phyloP scores from a whole-genome alignment of 768 basidiomycete species.

The Amanita molliuscula region DNA sequence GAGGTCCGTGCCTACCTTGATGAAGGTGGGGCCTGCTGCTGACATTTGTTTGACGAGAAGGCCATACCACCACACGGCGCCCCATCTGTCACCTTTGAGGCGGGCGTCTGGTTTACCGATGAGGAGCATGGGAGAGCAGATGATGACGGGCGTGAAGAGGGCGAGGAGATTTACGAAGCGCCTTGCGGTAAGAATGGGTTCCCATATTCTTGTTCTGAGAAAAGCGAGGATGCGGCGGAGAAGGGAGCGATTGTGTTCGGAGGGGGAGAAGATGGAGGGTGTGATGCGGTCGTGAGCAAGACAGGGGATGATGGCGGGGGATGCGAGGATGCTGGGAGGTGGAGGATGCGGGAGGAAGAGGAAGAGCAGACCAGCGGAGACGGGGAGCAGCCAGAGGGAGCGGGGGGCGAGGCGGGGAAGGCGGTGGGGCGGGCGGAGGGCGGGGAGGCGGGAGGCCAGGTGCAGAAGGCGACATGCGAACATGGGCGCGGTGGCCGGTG shows the following conservation, averaged over 20 bases:
- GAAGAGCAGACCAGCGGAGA: constrained; percentile 43
- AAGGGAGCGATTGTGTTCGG: constrained; percentile 46
- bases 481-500: background rate
- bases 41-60: constrained; percentile 85
- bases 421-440: background rate
- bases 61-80: constrained; percentile 97
- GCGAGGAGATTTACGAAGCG: constrained; percentile 77
- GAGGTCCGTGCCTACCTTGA: constrained; percentile 51
- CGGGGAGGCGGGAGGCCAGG: constrained; percentile 5
- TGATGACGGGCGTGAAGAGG: constrained; percentile 82
- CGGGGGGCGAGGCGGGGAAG: constrained; percentile 8
- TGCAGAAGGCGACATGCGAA: constrained; percentile 3
- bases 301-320: constrained; percentile 34
- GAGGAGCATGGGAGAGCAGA: constrained; percentile 77
- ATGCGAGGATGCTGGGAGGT: constrained; percentile 38
- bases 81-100: constrained; percentile 75
- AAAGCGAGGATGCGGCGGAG: constrained; percentile 31
- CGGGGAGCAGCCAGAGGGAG: constrained; percentile 40
- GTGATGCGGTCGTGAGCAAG: constrained; percentile 13
- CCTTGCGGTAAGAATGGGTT: constrained; percentile 73
- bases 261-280: constrained; percentile 53
- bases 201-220: constrained; percentile 57
- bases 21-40: constrained; percentile 91
- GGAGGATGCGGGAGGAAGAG: constrained; percentile 34
- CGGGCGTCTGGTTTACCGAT: constrained; percentile 44